Conservation (phyloP, 2,329 filamentous ascomycete genomes). For the Pseudocercospora pini-densiflorae region DNA sequence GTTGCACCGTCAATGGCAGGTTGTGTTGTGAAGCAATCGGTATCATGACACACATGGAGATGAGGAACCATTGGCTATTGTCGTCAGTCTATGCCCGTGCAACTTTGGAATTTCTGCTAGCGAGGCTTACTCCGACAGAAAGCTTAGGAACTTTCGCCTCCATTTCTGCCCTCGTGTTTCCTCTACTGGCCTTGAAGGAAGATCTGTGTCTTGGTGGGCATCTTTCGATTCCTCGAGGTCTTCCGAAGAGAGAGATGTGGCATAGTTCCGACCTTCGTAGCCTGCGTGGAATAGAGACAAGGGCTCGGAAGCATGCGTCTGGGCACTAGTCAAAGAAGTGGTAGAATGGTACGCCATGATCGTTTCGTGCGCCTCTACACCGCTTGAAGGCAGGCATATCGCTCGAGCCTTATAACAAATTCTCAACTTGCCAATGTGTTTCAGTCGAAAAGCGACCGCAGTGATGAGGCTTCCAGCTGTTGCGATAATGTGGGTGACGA, state of each 20-base stretch:
- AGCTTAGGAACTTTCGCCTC: not conserved
- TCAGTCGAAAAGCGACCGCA: not conserved
- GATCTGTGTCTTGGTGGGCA: not conserved
- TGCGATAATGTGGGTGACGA: not conserved
- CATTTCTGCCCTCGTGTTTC: slow-evolving; percentile 4
- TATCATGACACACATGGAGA: slow-evolving; percentile 61
- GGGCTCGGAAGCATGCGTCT: not conserved
- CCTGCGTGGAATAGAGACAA: not conserved
- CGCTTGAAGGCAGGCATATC: not conserved
- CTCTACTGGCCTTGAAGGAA: not conserved
- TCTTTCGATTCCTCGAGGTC: not conserved
- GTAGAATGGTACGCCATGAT: not conserved
- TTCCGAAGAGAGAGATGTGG: not conserved
- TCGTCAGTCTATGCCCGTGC: no score
- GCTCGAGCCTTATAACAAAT: not conserved
- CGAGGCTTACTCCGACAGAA: slow-evolving; percentile 34
- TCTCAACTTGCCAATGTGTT: not conserved
- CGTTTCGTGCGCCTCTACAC: not conserved
- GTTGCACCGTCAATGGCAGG: slow-evolving; percentile 59
- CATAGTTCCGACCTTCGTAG: not conserved
- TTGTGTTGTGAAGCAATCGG: slow-evolving; percentile 60
- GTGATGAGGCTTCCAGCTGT: not conserved
- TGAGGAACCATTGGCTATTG: slow-evolving; percentile 64
- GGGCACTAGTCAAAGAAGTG: not conserved
- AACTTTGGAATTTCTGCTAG: no score